phyloP scores from a whole-genome alignment of 2,329 filamentous ascomycete genomes.

The Alternaria triticina region DNA sequence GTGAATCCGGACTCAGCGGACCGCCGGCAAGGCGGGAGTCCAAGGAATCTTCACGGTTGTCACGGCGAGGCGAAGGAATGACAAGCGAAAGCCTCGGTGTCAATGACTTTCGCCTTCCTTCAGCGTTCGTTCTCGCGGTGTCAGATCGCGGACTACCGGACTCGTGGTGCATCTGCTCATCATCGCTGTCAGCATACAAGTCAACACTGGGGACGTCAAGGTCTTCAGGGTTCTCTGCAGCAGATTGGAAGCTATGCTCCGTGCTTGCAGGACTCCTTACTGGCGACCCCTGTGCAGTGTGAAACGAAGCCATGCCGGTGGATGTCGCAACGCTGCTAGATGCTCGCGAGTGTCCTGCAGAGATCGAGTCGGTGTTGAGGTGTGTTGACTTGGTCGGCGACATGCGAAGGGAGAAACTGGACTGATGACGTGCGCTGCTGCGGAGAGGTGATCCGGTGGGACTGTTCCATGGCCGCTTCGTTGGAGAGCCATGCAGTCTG shows the following conservation, averaged over 20 bases:
- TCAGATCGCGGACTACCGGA: neutral
- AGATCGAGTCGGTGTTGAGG: neutral
- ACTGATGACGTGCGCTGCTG: constrained; percentile 14
- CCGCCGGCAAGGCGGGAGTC: constrained; percentile 1
- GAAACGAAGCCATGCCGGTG: constrained; percentile 23
- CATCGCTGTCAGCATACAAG: constrained; percentile 22
- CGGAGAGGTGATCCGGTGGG: constrained; percentile 21
- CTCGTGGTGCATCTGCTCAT: constrained; percentile 14
- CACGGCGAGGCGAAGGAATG: constrained; percentile 15
- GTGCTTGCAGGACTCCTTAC: constrained; percentile 37
- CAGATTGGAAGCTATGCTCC: constrained; percentile 26
- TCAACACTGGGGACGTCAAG: constrained; percentile 4
- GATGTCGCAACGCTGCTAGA: constrained; percentile 29
- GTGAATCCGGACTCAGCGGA: constrained; percentile 6
- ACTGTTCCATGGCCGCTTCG: constrained; percentile 27
- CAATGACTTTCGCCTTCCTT: neutral
- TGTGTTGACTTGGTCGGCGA: constrained; percentile 23
- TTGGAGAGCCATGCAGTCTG: constrained; percentile 18
- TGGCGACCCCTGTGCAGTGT: constrained; percentile 33
- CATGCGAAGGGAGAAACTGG: constrained; percentile 18
- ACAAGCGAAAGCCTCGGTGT: constrained; percentile 28
- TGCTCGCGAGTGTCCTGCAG: constrained; percentile 11
- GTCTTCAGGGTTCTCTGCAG: constrained; percentile 17
- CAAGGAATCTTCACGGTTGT: neutral
- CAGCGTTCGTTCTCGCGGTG: neutral